A percentile compares a stretch with the other conserved stretches of the same genome.
Conservation (phyloP, 257 asterid genomes). For the Fraxinus americana region DNA sequence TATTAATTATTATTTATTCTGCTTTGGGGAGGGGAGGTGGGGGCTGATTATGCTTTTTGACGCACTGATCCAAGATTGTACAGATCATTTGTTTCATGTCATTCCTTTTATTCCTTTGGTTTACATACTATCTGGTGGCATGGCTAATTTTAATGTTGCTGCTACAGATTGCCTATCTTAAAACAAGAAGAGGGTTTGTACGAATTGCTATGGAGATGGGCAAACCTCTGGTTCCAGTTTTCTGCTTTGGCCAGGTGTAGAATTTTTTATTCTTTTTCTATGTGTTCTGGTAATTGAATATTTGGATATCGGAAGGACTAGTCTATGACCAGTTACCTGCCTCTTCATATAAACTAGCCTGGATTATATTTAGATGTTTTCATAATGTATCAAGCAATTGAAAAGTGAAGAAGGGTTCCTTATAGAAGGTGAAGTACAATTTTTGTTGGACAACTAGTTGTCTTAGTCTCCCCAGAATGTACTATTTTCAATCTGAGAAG, state of each 20-base stretch:
- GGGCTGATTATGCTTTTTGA: not conserved
- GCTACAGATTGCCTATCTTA: slow-evolving; percentile 67
- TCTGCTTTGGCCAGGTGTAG: slow-evolving; percentile 93
- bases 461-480: too few species aligned
- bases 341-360: not conserved
- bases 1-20: slow-evolving; percentile 1
- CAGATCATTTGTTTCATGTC: not conserved
- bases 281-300: slow-evolving; percentile 13
- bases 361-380: not conserved
- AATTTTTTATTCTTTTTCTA: slow-evolving; percentile 16
- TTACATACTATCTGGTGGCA: slow-evolving; percentile 13
- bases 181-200: slow-evolving; percentile 78
- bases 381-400: not conserved
- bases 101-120: not conserved
- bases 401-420: not conserved
- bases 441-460: too few species aligned
- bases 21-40: too few species aligned
- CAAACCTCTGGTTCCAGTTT: slow-evolving; percentile 95
- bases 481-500: not conserved
- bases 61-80: not conserved
- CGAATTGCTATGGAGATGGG: slow-evolving; percentile 87
- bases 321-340: slow-evolving; percentile 7
- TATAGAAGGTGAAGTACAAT: too few species aligned
- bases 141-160: slow-evolving; percentile 19
- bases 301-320: not conserved